phyloP scores from a whole-genome alignment of 148 eudicot genomes.

The Persicaria tinctoria region DNA sequence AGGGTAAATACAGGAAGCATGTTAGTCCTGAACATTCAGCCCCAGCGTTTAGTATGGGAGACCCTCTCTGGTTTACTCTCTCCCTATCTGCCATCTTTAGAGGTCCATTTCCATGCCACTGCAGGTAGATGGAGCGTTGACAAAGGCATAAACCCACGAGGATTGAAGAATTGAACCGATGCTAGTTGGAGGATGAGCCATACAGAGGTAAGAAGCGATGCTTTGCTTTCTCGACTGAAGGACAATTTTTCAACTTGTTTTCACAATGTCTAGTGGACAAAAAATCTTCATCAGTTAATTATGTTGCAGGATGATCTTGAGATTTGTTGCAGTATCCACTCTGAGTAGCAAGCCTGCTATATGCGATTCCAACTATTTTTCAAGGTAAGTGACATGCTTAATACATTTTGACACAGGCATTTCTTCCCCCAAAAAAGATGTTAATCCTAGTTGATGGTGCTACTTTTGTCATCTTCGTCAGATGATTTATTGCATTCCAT shows the following conservation, averaged over 20 bases:
- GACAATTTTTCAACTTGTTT: not conserved
- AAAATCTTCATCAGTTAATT: not conserved
- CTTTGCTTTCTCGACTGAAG: not conserved
- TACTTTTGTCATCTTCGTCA: not conserved
- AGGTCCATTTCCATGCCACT: not conserved
- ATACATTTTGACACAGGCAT: not conserved
- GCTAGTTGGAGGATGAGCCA: constrained; percentile 2
- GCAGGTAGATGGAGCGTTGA: not conserved
- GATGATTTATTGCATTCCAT: not conserved
- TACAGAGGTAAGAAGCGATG: constrained; percentile 3
- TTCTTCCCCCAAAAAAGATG: not conserved
- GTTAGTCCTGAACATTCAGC: not conserved
- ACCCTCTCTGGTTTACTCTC: not conserved
- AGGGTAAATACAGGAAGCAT: too few species aligned
- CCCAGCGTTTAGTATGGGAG: not conserved
- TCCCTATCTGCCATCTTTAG: not conserved
- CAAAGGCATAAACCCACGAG: not conserved
- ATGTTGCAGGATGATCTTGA: constrained; percentile 2
- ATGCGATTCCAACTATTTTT: not conserved
- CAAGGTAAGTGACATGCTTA: not conserved
- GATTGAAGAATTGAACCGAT: not conserved
- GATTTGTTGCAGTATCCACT: not conserved
- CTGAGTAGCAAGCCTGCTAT: not conserved
- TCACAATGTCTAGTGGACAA: not conserved
- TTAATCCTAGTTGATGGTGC: not conserved